A percentile compares a stretch with the other conserved stretches of the same genome.
phyloP scores from a whole-genome alignment of 176 grass and related monocot species.

The Neostapfia colusana region DNA sequence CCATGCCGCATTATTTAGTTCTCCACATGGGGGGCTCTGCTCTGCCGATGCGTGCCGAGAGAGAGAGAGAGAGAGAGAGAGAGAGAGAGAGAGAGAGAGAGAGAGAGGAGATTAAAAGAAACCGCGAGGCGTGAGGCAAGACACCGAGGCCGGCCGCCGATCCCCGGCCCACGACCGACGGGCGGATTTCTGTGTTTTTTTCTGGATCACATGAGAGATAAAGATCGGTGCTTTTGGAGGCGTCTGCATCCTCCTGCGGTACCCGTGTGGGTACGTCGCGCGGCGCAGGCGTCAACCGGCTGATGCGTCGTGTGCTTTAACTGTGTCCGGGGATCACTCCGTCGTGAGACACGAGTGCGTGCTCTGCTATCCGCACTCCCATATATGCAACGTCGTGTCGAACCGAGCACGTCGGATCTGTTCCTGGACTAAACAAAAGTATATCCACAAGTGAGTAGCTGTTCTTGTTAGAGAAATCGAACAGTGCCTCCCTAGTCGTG shows the following conservation, averaged over 20 bases:
- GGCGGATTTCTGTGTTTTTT: not conserved
- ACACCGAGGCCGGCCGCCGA: not conserved
- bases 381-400: not conserved
- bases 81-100: too few relatives aligned
- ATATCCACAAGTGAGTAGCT: not conserved
- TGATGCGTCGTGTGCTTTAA: not conserved
- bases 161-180: not conserved
- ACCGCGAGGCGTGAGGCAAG: not conserved
- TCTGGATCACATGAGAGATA: not conserved
- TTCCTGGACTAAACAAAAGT: slow-evolving; percentile 35
- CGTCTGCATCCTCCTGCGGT: not conserved
- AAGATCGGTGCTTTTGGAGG: not conserved
- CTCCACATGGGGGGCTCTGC: slow-evolving; percentile 23
- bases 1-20: slow-evolving; percentile 36
- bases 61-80: not conserved
- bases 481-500: too few relatives aligned
- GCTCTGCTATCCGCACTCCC: not conserved
- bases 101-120: not conserved
- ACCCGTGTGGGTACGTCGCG: not conserved
- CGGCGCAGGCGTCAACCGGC: not conserved
- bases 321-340: not conserved
- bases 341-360: not conserved
- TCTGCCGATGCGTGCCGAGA: not conserved
- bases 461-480: not conserved
- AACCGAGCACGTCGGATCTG: not conserved